These are phyloP conservation scores for Cladophialophora carrionii DNA, from an alignment of 2,329 filamentous ascomycete genomes.

Conservation along the genomic window DNA sequence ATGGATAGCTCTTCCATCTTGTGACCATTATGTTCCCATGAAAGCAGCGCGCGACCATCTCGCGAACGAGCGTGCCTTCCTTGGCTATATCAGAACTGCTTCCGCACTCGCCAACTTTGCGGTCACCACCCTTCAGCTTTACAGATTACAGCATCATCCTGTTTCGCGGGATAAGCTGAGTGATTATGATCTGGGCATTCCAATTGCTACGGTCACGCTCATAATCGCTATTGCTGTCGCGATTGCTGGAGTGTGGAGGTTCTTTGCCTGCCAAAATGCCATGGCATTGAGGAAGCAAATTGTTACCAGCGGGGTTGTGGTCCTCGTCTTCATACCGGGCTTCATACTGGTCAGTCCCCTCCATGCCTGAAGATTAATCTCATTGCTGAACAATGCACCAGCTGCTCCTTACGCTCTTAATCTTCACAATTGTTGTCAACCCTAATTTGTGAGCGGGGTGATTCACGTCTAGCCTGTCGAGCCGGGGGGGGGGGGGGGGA, in stretches of 20 bases:
- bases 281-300: conserved; percentile 17
- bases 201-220: conserved; percentile 16
- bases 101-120: conserved; percentile 23
- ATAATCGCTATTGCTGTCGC: conserved; percentile 16
- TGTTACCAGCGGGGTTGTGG: conserved; percentile 18
- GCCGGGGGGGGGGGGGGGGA: no score
- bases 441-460: conserved; percentile 4
- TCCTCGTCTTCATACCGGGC: conserved; percentile 11
- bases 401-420: conserved; percentile 19
- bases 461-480: neutral
- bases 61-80: conserved; percentile 30
- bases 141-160: conserved; percentile 21
- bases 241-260: conserved; percentile 20
- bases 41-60: conserved; percentile 24
- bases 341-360: conserved; percentile 11
- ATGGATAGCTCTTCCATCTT: neutral
- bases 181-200: conserved; percentile 24
- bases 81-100: conserved; percentile 26
- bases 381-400: conserved; percentile 8
- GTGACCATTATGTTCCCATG: conserved; percentile 14
- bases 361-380: no score
- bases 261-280: conserved; percentile 24
- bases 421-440: conserved; percentile 25
- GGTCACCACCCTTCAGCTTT: conserved; percentile 24
- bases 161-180: conserved; percentile 9